Evolutionary conservation across 1,139 yeast genomes (phyloP), one percentile per base, ranked within the genome.

Genomic region (Blastobotrys ciferrii): DNA sequence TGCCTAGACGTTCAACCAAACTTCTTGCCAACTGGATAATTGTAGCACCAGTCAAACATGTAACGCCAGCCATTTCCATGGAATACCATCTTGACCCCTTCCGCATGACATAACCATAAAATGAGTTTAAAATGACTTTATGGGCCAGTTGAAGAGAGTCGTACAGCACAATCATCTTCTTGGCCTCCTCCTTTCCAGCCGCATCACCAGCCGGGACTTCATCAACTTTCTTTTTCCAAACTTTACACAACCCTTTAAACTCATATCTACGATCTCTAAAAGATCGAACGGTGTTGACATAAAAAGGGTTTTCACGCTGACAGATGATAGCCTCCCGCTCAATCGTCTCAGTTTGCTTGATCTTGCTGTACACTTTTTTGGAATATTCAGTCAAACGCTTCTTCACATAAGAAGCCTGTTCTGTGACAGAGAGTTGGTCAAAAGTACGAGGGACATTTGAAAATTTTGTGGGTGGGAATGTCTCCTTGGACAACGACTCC

Each of bases 41-140:
- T 0, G 95, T 88, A 0, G 98, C 97, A 51, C 99, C 99, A 0
- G 98, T 94, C 47, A 91, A 75, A 75, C 98, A 94, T 0, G 99
- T 94, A 14, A 94, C 95, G 54, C 98, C 99, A 0, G 98, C 99
- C 98, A 94, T 94, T 68, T 92, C 98, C 95, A 94, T 91, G 0
- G 98, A 92, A 62, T 91, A 94, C 99, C 99, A 94, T 54, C 99
- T 77, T 0, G 98, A 91, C 32, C 98, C 99, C 63, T 92, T 94
- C 69, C 99, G 80, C 98, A 94, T 94, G 18, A 92, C 98, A 63
- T 94, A 94, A 42, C 99, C 99, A 61, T 94, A 94, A 64, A 94
- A 94, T 0, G 98, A 92, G 63, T 94, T 94, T 61, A 94, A 75
- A 71, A 94, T 94, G 61, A 92, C 98, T 63, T 94, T 94, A 66